Evolutionary conservation across 192 early-diverging fungal genomes (phyloP).

Genomic region (Coemansia asiatica): DNA sequence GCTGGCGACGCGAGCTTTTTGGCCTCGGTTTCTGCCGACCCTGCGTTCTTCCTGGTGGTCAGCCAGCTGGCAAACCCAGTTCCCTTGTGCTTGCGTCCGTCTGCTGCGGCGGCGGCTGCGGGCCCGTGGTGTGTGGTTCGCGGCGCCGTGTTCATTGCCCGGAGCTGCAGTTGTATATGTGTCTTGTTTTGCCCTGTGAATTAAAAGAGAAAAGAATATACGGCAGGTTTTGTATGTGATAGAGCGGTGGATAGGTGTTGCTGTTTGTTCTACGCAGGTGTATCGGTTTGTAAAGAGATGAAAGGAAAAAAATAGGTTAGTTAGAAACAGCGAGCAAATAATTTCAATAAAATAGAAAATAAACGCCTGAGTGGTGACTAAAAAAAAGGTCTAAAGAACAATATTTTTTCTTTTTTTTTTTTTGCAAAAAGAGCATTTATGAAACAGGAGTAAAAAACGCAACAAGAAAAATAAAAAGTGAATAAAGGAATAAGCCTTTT

Average conservation of each 20-base stretch:
- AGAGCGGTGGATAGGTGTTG: no score
- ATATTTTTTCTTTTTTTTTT: no score
- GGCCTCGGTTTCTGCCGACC: constrained; percentile 16
- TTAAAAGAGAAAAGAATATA: neutral
- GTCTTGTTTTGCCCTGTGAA: neutral
- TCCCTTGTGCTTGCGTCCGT: constrained; percentile 25
- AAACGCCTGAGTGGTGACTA: neutral
- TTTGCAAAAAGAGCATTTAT: constrained; percentile 2
- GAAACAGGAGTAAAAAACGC: constrained; percentile 1
- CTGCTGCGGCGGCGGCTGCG: neutral
- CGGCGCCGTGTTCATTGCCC: constrained; percentile 7
- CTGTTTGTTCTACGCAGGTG: neutral
- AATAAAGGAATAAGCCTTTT: neutral
- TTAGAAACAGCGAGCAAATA: no score
- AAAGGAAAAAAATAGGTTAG: no score
- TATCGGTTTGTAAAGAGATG: neutral
- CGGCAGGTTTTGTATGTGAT: no score
- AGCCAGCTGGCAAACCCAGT: constrained; percentile 52
- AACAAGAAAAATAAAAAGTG: constrained; percentile 2
- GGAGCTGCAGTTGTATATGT: neutral
- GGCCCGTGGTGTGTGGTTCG: constrained; percentile 3
- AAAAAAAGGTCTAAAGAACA: constrained; percentile 11
- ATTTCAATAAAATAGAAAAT: constrained; percentile 8
- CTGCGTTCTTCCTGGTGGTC: constrained; percentile 32
- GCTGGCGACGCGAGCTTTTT: constrained; percentile 56